Evolutionary conservation across 1,139 yeast species (phyloP), one percentile per base, ranked within the genome.

Genomic region (Suhomyces wounanorum): DNA sequence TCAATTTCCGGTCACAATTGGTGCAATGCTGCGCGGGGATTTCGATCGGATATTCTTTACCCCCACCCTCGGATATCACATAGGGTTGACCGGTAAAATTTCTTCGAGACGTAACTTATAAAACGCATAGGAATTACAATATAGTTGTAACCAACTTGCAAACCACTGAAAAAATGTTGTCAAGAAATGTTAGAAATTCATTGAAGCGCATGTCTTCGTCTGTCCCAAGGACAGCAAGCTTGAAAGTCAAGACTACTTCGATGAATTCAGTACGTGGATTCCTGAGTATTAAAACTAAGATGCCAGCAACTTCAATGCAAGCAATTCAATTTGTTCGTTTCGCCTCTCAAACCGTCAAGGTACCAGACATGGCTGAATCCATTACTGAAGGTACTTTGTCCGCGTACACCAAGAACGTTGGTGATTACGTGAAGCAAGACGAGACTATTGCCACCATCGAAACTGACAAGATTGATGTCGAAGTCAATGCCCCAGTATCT

Each of bases 291-390:
- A 37, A 33, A 11, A 10, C 49, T 8, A 35, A 47, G 23, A 40
- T 45, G 47, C 47, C 50, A 38, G 13, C 41, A n/a, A 44, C 47
- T 40, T 44, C 48, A 17, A 13, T 55, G 52, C 56, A 57, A 54
- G 35, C 40, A 5, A 37, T 47, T 10, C 52, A 50, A 44, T 55
- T 52, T 49, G 38, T 44, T 58, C 72, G 82, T 66, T 73, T 68
- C 51, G 79, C 78, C 41, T 73, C 79, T 16, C 69, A 68, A 47
- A 63, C 77, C 50, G 96, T 94, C 52, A 89, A 91, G 72, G 99
- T 94, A 37, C 99, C 99, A 48, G 96, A 90, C 60, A 91, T 94
- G 97, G 99, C 99, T 47, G 99, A 94, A 74, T 92, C 98, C 49
- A 87, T 94, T 67, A 90, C 97, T 46, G 99, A 94, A 73, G 99